A percentile compares a stretch with the other conserved stretches of the same genome.
These are phyloP conservation scores for Botrytis sinoallii DNA, from an alignment of 2,329 filamentous ascomycete species.

Conservation along the genomic window DNA sequence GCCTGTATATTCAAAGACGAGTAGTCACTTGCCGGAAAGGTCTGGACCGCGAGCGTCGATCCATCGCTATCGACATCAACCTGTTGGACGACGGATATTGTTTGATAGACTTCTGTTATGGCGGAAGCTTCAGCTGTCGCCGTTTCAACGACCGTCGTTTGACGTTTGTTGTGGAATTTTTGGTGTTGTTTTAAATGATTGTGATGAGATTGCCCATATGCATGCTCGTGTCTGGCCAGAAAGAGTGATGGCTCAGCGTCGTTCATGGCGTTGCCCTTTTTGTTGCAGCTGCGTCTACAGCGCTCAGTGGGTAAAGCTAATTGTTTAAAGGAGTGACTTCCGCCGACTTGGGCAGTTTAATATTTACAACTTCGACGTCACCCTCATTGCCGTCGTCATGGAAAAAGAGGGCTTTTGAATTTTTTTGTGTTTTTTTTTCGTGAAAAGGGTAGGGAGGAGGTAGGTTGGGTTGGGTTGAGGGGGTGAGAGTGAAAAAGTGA, in stretches of 20 bases:
- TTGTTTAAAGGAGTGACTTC: conserved; percentile 17
- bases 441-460: background rate
- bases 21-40: conserved; percentile 20
- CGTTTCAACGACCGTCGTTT: conserved; percentile 18
- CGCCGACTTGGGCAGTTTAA: conserved; percentile 13
- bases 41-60: conserved; percentile 29
- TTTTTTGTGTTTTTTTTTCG: background rate
- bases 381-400: conserved; percentile 20
- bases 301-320: conserved; percentile 25
- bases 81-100: conserved; percentile 35
- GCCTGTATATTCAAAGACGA: conserved; percentile 13
- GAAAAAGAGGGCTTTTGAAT: conserved; percentile 1
- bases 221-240: conserved; percentile 34
- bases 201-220: conserved; percentile 34
- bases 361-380: conserved; percentile 17
- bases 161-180: conserved; percentile 26
- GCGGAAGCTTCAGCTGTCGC: conserved; percentile 20
- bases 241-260: conserved; percentile 38
- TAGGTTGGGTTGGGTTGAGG: background rate
- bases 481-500: conserved; percentile 10
- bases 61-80: conserved; percentile 35
- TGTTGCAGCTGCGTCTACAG: conserved; percentile 36
- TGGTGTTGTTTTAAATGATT: conserved; percentile 30
- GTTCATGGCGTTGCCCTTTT: conserved; percentile 30
- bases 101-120: conserved; percentile 32